Evolutionary conservation across 208 protist species (phyloP).

Genomic region (Pavlovales sp.): DNA sequence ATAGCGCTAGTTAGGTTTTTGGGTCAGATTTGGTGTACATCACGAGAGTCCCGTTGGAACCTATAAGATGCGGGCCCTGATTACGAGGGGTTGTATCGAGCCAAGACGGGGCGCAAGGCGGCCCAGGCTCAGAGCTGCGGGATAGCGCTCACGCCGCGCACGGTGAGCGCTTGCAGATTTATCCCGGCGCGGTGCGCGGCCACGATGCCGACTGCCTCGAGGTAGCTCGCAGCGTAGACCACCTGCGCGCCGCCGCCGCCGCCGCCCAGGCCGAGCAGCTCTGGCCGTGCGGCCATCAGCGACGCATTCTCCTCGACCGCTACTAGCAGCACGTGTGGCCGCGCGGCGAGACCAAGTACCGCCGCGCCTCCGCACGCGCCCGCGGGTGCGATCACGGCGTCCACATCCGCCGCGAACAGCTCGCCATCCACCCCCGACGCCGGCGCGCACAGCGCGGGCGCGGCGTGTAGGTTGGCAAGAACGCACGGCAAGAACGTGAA

Average conservation of each 20-base stretch:
- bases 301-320: neutral
- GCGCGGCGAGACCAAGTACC: neutral
- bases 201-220: neutral
- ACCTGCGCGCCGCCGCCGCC: neutral
- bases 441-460: neutral
- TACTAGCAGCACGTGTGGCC: neutral
- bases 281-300: neutral
- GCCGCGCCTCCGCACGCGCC: slow-evolving; percentile 27
- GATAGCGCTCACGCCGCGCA: neutral
- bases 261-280: neutral
- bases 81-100: too few relatives aligned
- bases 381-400: slow-evolving; percentile 23
- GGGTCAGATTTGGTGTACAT: too few relatives aligned
- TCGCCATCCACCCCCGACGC: neutral
- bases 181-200: neutral
- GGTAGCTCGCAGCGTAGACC: neutral
- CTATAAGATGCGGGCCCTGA: too few relatives aligned
- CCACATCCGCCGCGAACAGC: neutral
- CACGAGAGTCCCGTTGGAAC: too few relatives aligned
- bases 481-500: slow-evolving; percentile 54
- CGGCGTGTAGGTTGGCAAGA: slow-evolving; percentile 41
- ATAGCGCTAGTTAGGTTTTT: too few relatives aligned
- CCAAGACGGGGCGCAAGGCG: too few relatives aligned
- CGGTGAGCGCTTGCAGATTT: neutral
- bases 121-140: too few relatives aligned